Evolutionary conservation across 75 land plant species (phyloP), one percentile per base, ranked within the genome.

Genomic region (Isoetes taiwanensis): DNA sequence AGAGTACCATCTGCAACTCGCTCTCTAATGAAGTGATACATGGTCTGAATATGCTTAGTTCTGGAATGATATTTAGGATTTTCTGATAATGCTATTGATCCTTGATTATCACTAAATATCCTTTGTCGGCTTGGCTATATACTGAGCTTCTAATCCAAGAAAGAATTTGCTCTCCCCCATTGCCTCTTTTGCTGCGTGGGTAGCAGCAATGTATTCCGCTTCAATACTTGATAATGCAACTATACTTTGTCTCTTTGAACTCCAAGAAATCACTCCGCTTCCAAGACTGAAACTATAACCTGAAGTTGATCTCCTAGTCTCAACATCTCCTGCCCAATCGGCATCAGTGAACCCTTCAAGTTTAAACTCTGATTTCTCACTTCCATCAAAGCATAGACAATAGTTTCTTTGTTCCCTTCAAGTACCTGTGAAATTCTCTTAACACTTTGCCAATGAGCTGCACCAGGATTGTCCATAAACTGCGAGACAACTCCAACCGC

Each of bases 91-190:
- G 14, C 19, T 4, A 3, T 3, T 3, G 11, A 3, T 43, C 24
- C 19, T 43, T 43, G 59, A 24, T 72, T 72, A 34, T 66, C 74
- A 66, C 59, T 53, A 2, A 59, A 65, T 2, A 72, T 54, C 0
- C 11, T n/a, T 1, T 34, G 58, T 65, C 29, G 64, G 10, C 12
- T 53, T 3, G 38, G 30, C 42, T 4, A 21, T 31, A 11, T 24
- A 3, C n/a, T n/a, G n/a, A n/a, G n/a, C n/a, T 0, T 53, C 23
- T 2, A 74, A 19, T 6, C 64, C 68, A 9, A 19, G 25, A 8
- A 69, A 25, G 14, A 74, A 33, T 28, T 21, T 53, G 28, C 38
- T 48, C 0, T 68, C 4, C 68, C 72, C 68, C 27, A 68, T 16
- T 10, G 58, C 63, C 41, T 64, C 56, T 34, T 39, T 30, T 20